phyloP scores from a whole-genome alignment of 2,329 filamentous ascomycete genomes.

The Leptographium wingfieldii region DNA sequence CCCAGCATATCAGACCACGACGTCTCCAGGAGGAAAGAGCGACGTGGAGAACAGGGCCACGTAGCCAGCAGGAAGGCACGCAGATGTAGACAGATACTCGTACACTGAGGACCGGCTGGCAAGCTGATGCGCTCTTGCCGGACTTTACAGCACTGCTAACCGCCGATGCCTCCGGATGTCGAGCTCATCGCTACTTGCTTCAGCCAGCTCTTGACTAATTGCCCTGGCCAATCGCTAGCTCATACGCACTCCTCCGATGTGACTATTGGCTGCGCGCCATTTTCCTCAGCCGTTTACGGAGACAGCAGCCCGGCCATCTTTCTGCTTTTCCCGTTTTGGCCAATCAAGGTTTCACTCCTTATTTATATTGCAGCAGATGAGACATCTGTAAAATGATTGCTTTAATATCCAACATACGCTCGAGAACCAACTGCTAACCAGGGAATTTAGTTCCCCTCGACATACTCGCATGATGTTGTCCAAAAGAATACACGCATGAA shows the following conservation, averaged over 20 bases:
- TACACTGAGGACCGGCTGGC: too few species aligned
- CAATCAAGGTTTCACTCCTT: too few species aligned
- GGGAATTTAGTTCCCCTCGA: neutral
- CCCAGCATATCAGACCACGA: too few species aligned
- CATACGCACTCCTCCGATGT: neutral
- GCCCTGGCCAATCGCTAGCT: neutral
- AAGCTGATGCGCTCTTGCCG: too few species aligned
- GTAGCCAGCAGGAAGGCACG: neutral
- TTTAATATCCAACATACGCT: neutral
- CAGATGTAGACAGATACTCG: too few species aligned
- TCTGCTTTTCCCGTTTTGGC: too few species aligned
- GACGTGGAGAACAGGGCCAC: neutral
- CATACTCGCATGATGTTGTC: neutral
- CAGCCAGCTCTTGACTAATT: neutral
- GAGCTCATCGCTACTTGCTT: too few species aligned
- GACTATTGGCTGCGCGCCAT: neutral
- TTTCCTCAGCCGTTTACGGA: too few species aligned
- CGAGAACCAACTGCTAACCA: neutral
- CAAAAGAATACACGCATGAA: neutral
- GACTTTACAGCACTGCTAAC: neutral
- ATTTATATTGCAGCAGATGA: too few species aligned
- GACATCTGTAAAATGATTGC: neutral
- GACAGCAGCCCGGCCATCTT: too few species aligned
- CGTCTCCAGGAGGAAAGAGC: neutral
- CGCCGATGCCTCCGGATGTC: too few species aligned